Percentiles rank a stretch among this genome's conserved stretches.
These are phyloP conservation scores for Dorcoceras hygrometricum DNA, from an alignment of 257 asterid genomes.

Conservation along the genomic window DNA sequence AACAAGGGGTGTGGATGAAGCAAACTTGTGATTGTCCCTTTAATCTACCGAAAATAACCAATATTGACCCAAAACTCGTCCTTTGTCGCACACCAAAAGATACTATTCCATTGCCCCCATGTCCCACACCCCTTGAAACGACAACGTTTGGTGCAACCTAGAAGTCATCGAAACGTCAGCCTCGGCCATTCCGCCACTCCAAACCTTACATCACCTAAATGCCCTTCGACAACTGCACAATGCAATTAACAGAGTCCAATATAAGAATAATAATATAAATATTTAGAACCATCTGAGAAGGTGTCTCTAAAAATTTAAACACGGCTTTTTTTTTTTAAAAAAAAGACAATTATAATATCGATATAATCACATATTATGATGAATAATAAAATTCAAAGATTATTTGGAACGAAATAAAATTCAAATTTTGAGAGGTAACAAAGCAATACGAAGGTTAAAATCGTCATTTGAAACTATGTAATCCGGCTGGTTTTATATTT, in stretches of 20 bases:
- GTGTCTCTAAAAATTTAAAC: too few species aligned
- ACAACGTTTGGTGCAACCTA: constrained; percentile 27
- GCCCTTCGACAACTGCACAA: neutral
- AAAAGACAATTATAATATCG: too few species aligned
- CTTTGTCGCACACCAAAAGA: neutral
- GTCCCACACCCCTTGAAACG: constrained; percentile 14
- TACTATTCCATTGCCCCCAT: too few species aligned
- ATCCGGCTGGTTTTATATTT: neutral
- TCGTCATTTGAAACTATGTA: neutral
- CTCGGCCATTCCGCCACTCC: constrained; percentile 70
- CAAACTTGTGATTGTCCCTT: neutral
- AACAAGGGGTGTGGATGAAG: neutral
- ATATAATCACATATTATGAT: too few species aligned
- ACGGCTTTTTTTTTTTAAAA: too few species aligned
- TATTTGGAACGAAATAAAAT: too few species aligned
- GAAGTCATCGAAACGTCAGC: constrained; percentile 31
- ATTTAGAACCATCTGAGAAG: too few species aligned
- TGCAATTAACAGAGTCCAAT: too few species aligned
- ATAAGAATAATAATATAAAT: too few species aligned
- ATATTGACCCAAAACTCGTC: neutral
- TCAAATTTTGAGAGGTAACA: too few species aligned
- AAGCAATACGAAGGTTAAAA: neutral
- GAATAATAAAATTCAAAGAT: too few species aligned
- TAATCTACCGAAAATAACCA: neutral
- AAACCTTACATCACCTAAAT: neutral